These are phyloP conservation scores for Neurospora sp. DNA, from an alignment of 495 filamentous ascomycete genomes.

Conservation along the genomic window DNA sequence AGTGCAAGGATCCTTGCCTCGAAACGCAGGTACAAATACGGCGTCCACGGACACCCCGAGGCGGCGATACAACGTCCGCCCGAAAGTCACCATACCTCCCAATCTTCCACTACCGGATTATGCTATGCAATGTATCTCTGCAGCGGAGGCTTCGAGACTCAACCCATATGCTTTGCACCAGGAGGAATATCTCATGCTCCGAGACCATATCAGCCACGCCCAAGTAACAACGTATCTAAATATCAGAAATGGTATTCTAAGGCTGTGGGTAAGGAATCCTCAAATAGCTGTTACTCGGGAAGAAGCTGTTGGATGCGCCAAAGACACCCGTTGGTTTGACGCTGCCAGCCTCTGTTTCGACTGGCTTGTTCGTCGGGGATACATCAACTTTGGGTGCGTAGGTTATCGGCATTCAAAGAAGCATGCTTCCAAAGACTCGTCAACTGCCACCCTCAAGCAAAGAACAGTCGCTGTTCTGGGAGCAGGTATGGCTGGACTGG, in stretches of 20 bases:
- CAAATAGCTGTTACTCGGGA: conserved; percentile 76
- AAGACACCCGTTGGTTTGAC: conserved; percentile 82
- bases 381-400: conserved; percentile 94
- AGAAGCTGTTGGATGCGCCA: conserved; percentile 87
- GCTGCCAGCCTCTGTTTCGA: conserved; percentile 82
- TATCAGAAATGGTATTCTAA: conserved; percentile 88
- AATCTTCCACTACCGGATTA: conserved; percentile 63
- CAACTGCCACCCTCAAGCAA: conserved; percentile 29
- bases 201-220: conserved; percentile 69
- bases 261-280: conserved; percentile 85
- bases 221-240: conserved; percentile 97
- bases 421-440: conserved; percentile 11
- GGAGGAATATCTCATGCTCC: conserved; percentile 73
- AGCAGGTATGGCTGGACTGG: conserved; percentile 87
- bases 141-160: conserved; percentile 79
- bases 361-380: conserved; percentile 82
- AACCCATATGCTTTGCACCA: conserved; percentile 81
- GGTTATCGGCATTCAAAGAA: conserved; percentile 37
- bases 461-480: conserved; percentile 79
- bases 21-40: not conserved
- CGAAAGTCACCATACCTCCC: conserved; percentile 73
- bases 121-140: conserved; percentile 76
- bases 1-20: not conserved
- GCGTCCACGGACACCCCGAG: conserved; percentile 4
- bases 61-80: conserved; percentile 45